Evolutionary conservation across 2,329 filamentous ascomycete species (phyloP).

Genomic region (Akanthomyces muscarius): DNA sequence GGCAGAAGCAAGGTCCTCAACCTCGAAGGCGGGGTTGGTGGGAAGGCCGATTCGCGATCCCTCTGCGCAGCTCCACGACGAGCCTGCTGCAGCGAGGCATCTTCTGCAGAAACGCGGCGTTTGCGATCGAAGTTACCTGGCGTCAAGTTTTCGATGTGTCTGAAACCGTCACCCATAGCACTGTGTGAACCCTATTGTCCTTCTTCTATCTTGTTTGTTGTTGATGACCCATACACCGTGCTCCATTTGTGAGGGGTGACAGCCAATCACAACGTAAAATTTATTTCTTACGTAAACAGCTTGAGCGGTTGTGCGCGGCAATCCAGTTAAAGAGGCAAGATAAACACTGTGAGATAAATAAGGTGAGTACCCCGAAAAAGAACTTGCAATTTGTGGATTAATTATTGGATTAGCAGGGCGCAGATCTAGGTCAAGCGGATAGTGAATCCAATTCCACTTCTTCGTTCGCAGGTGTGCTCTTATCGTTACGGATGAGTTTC

Average conservation of each 20-base stretch:
- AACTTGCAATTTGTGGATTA: background rate
- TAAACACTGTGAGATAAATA: background rate
- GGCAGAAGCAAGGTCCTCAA: background rate
- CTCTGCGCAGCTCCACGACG: background rate
- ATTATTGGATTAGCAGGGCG: background rate
- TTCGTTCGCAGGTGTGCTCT: background rate
- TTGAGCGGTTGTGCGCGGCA: background rate
- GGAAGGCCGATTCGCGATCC: background rate
- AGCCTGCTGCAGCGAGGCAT: background rate
- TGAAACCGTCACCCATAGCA: background rate
- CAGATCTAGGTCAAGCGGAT: background rate
- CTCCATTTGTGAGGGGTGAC: background rate
- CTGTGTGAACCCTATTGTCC: background rate
- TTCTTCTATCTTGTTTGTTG: background rate
- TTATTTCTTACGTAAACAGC: background rate
- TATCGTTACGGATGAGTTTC: background rate
- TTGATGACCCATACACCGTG: no score
- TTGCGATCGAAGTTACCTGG: background rate
- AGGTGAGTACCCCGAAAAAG: background rate
- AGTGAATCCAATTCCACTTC: background rate
- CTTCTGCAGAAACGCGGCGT: background rate
- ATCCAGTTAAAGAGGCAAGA: background rate
- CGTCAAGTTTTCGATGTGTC: background rate
- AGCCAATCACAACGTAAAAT: background rate
- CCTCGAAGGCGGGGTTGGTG: background rate